phyloP scores from a whole-genome alignment of 306 rosid species.

The Fragaria nilgerrensis region DNA sequence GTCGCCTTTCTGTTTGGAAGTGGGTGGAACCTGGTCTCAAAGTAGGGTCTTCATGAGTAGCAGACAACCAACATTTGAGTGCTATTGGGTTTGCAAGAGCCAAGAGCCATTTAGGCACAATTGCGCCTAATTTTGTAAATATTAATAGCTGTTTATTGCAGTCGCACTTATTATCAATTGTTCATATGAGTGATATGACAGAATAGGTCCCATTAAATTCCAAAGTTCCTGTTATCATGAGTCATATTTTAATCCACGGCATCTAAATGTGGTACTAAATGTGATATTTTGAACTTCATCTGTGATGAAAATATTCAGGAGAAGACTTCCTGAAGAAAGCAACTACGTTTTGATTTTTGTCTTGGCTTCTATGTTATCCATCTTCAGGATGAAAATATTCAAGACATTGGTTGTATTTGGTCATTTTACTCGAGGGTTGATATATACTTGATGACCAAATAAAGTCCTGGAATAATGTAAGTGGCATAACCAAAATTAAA shows the following conservation, averaged over 20 bases:
- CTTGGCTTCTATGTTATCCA: not conserved
- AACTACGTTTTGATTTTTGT: too few species aligned
- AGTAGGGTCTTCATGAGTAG: slow-evolving; percentile 4
- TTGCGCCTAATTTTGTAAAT: not conserved
- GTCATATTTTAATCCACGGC: not conserved
- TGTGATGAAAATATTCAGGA: too few species aligned
- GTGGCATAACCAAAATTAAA: too few species aligned
- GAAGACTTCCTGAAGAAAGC: too few species aligned
- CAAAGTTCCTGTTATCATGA: not conserved
- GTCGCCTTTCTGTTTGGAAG: slow-evolving; percentile 39
- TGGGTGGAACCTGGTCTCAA: slow-evolving; percentile 7
- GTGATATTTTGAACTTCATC: not conserved
- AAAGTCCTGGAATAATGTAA: too few species aligned
- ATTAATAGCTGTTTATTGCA: not conserved
- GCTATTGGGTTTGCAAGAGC: not conserved
- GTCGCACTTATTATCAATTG: not conserved
- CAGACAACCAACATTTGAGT: not conserved
- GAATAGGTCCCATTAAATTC: too few species aligned
- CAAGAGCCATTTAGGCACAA: not conserved
- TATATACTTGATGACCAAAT: too few species aligned
- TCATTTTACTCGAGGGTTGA: too few species aligned
- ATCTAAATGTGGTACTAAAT: too few species aligned
- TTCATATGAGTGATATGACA: not conserved
- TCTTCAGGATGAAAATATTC: too few species aligned
- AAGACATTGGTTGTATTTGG: too few species aligned